Evolutionary conservation across 1,284 basidiomycete genomes (phyloP).

Genomic region (Heterobasidion occidentale): DNA sequence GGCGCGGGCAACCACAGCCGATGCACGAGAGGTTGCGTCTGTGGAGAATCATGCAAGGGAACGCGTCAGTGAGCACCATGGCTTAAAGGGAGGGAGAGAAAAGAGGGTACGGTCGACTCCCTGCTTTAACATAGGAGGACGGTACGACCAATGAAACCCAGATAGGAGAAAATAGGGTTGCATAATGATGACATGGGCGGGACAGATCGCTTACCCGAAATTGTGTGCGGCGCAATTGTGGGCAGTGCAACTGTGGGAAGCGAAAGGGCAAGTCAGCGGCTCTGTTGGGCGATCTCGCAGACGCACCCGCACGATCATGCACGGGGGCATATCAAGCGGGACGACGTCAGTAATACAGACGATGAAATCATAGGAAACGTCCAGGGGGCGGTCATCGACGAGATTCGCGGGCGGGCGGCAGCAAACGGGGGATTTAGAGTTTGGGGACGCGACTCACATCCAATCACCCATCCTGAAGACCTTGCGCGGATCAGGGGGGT

Average conservation of each 20-base stretch:
- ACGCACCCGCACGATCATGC: no score
- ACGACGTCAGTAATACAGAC: conserved; percentile 1
- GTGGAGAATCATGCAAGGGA: conserved; percentile 34
- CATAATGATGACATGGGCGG: not conserved
- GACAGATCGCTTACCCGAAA: conserved; percentile 11
- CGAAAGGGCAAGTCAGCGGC: conserved; percentile 3
- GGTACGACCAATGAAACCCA: no score
- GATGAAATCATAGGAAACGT: not conserved
- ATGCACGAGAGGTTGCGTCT: conserved; percentile 71
- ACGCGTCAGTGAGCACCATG: no score
- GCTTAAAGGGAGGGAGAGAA: not conserved
- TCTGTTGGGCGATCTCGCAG: not conserved
- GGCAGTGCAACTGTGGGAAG: conserved; percentile 7
- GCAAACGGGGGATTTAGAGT: not conserved
- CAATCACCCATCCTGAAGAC: conserved; percentile 70
- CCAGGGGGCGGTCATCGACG: no score
- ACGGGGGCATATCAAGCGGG: no score
- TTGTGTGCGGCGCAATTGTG: conserved; percentile 11
- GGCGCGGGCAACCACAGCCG: conserved; percentile 59
- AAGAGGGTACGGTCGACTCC: no score
- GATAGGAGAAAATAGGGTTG: not conserved
- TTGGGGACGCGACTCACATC: conserved; percentile 48
- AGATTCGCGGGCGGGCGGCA: no score
- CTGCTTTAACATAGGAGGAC: no score
- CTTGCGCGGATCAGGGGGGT: conserved; percentile 68